Percentiles rank a stretch among this genome's conserved stretches.
Conservation (phyloP, 2,329 filamentous ascomycete genomes). For the Talaromyces funiculosus region DNA sequence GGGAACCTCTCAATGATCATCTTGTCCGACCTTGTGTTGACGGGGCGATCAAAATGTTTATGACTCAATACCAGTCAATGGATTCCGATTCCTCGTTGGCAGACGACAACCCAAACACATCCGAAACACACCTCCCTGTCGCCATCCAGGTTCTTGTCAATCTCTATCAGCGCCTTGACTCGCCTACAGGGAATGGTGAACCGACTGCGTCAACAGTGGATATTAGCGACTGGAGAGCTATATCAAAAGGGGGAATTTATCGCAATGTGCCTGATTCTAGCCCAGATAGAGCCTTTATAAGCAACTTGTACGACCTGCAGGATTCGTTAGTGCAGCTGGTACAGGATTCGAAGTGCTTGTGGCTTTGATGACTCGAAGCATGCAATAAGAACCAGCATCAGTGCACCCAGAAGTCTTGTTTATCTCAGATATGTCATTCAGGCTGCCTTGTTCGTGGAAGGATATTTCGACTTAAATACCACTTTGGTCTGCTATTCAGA, state of each 20-base stretch:
- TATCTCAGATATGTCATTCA: neutral
- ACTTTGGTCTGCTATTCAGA: no score
- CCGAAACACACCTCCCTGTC: neutral
- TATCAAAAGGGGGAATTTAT: neutral
- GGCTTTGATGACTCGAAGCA: neutral
- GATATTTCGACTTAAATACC: neutral
- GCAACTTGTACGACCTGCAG: neutral
- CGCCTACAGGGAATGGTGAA: neutral
- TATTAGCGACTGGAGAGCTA: neutral
- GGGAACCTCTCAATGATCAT: neutral
- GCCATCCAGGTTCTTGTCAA: neutral
- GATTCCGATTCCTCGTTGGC: neutral
- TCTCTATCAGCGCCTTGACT: neutral
- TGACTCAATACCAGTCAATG: neutral
- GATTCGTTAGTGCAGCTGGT: neutral
- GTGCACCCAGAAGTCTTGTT: neutral
- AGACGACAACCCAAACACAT: neutral
- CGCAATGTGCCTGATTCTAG: neutral
- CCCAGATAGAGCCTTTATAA: neutral
- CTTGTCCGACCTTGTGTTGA: neutral
- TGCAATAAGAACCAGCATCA: neutral
- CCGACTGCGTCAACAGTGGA: neutral
- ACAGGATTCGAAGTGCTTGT: neutral
- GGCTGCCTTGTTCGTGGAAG: neutral
- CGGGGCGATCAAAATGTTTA: neutral